A percentile compares a stretch with the other conserved stretches of the same genome.
Evolutionary conservation across 1,284 basidiomycete species (phyloP).

Genomic region (Trichosporon faecale): DNA sequence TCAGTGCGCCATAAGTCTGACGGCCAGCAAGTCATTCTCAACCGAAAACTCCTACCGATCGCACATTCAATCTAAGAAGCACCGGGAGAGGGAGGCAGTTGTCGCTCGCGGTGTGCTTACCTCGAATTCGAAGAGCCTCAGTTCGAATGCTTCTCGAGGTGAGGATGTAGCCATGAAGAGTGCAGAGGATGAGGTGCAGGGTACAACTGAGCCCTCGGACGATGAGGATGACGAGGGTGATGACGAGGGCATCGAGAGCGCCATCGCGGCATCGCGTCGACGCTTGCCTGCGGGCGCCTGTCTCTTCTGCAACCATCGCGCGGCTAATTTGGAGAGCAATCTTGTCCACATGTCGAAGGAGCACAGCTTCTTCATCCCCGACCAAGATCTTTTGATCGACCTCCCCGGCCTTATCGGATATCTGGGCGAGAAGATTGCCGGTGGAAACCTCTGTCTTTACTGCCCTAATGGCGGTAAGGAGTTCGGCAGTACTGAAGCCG

Average conservation of each 20-base stretch:
- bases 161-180: not conserved
- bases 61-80: slow-evolving; percentile 85
- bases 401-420: slow-evolving; percentile 75
- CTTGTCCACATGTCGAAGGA: slow-evolving; percentile 79
- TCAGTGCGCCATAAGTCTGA: slow-evolving; percentile 1
- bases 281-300: slow-evolving; percentile 64
- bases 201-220: slow-evolving; percentile 52
- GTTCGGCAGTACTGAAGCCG: slow-evolving; percentile 75
- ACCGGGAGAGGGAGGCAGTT: slow-evolving; percentile 70
- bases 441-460: slow-evolving; percentile 89
- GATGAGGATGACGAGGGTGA: slow-evolving; percentile 38
- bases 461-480: slow-evolving; percentile 75
- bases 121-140: not conserved
- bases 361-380: slow-evolving; percentile 97
- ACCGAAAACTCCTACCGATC: slow-evolving; percentile 85
- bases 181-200: slow-evolving; percentile 53
- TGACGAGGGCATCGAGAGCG: slow-evolving; percentile 64
- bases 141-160: not conserved
- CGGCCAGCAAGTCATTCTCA: slow-evolving; percentile 75
- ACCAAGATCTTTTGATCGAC: slow-evolving; percentile 85
- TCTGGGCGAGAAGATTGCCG: slow-evolving; percentile 88
- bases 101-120: slow-evolving; percentile 8
- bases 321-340: slow-evolving; percentile 63
- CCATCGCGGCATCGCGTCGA: slow-evolving; percentile 70
- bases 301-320: slow-evolving; percentile 74